Evolutionary conservation across 2,329 filamentous ascomycete genomes (phyloP), one percentile per base, ranked within the genome.

Genomic region (Aspergillus sp.): DNA sequence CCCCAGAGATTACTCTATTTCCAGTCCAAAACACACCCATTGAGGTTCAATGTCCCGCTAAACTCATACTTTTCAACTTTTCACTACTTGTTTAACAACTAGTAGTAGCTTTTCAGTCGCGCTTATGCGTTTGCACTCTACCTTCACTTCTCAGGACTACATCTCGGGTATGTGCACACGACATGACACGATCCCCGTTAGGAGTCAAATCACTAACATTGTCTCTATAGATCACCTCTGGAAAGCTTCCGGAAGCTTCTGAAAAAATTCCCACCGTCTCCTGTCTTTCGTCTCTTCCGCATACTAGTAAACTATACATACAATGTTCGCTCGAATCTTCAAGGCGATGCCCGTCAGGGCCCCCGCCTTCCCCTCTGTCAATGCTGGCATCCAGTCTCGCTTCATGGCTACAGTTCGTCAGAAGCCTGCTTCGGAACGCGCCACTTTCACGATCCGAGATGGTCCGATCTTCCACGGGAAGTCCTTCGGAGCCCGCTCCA

Each of bases 401-500:
- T 78, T 74, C 66, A 73, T 85, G 66, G 84, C 84, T 52, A 85
- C 83, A 41, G 80, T 86, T 57, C 78, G 81, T 52, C 90, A 84
- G 55, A 82, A 84, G 51, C 82, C 82, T 53, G 80, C 83, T 41
- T 81, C 81, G 62, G 85, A 90, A 62, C 80, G 88, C 61, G 93
- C 93, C 54, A 97, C 93, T 50, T 88, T 98, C 65, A 97, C 91
- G 55, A 95, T 98, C 70, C 86, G 87, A 74, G 89, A 95, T 75
- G 93, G 93, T 53, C 93, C 93, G 41, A 85, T 97, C 65, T 97
- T 95, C 77, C 88, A 89, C 62, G 93, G 93, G 67, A 95, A 88
- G 68, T 95, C 91, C 50, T 98, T 97, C 62, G 93, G 93, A 62
- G 93, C 93, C 65, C 93, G 94, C 71, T 82, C 86, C 69, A 98